Evolutionary conservation across 2,329 filamentous ascomycete genomes (phyloP), one percentile per base, ranked within the genome.

Genomic region (Aspergillaceae sp.): DNA sequence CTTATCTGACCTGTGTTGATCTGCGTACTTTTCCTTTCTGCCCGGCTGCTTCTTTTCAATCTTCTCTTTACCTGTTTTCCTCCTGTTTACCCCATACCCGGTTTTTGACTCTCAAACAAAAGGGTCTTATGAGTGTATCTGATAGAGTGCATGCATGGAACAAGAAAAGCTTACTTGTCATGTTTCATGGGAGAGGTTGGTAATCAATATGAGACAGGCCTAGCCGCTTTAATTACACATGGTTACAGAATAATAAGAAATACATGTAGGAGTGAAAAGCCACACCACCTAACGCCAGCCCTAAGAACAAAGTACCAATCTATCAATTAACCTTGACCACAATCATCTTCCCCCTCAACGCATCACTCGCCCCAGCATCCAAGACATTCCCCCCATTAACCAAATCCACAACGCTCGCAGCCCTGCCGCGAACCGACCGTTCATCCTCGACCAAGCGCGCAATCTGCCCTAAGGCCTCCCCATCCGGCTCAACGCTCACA

Each of bases 401-500:
- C 10, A 72, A 42, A 45, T 64, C 62, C 46, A 65, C 61, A 4
- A 66, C 56, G 30, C 51, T 54, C 43, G 64, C 59, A 26, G 65
- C 58, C n/a, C 60, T 53, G 3, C 63, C 64, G 32, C 55, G 59
- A 32, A 70, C 40, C 40, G 57, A 56, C n/a, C 61, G 55, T 27
- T 56, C 55, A 27, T 56, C 55, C 49, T 67, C 63, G 3, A 69
- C 60, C 45, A 70, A 51, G 28, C 56, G 50, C n/a, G 53, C 58
- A 43, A 71, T 66, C 7, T 56, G 55, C 6, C 43, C 56, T 42
- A 72, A 46, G 6, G 65, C 61, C 19, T 48, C 48, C 9, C 57
- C 58, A 48, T 70, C 60, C 4, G 68, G 65, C 46, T 59, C 55
- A 5, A 70, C 66, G 10, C 61, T 54, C 40, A 72, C 60, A 48